These are phyloP conservation scores for Erodium maritimum DNA, from an alignment of 345 rosid species.

Conservation along the genomic window DNA sequence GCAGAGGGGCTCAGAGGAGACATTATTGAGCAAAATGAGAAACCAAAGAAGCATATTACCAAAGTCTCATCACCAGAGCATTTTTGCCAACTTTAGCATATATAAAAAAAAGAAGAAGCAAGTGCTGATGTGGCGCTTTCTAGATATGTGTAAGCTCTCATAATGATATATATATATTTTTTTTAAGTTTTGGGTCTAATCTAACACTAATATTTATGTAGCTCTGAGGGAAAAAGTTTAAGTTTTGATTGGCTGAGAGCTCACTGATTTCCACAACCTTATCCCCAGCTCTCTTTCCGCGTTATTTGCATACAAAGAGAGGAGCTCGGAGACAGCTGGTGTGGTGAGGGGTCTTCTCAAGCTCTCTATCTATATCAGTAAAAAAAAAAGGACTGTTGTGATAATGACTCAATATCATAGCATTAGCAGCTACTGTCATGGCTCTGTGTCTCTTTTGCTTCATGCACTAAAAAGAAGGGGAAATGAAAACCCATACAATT, in stretches of 20 bases:
- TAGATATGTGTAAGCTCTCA: background rate
- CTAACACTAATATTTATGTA: background rate
- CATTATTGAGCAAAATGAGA: conserved; percentile 5
- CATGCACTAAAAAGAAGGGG: conserved; percentile 7
- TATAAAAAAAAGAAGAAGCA: background rate
- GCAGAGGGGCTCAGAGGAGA: background rate
- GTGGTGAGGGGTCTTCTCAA: background rate
- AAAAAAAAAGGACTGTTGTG: background rate
- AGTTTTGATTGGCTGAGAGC: conserved; percentile 16
- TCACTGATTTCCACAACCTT: conserved; percentile 44
- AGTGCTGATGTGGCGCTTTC: background rate
- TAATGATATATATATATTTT: background rate
- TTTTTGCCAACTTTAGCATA: background rate
- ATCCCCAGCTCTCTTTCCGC: conserved; percentile 24
- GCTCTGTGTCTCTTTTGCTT: conserved; percentile 3
- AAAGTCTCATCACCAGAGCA: background rate
- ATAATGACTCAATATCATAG: background rate
- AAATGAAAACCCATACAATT: too few species aligned
- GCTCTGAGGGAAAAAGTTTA: conserved; percentile 9
- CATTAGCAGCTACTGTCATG: background rate
- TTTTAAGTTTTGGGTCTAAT: background rate
- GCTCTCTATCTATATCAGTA: background rate
- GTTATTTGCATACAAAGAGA: too few species aligned
- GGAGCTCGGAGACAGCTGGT: conserved; percentile 11
- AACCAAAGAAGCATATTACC: background rate